Evolutionary conservation across 352 stramenopile genomes (phyloP), one percentile per base, ranked within the genome.

Genomic region (Phytophthora syringae): DNA sequence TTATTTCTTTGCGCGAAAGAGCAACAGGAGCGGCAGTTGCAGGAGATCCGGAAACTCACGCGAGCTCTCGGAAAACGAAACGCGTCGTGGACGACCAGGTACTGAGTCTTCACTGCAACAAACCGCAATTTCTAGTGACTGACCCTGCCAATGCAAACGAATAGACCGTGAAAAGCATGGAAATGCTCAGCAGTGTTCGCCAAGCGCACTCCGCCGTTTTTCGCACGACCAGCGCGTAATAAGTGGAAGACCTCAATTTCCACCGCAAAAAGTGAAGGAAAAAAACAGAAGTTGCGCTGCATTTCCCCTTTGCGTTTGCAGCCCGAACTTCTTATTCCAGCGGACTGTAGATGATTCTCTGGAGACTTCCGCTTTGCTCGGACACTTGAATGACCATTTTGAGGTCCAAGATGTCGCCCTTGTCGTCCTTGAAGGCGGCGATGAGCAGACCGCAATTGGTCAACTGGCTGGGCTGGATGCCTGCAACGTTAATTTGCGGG

Each of bases 311-410:
- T n/a, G n/a, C n/a, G n/a, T n/a, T n/a, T n/a, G n/a, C n/a, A n/a
- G n/a, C n/a, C n/a, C 45, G n/a, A 18, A 9, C n/a, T 67, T 30
- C 37, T 52, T 89, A 96, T 76, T 96, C 86, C 40, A 97, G 63
- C 11, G 89, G 89, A 55, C 85, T 95, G 74, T 95, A 97, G 60
- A 97, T 87, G 68, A 95, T 97, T 30, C 89, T 74, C 61, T 94
- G 87, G 2, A 95, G 69, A 20, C 54, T 66, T 54, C 70, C 85
- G 59, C 77, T 74, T 69, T 94, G 86, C 52, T 93, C 73, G 7
- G 86, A 94, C 34, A 97, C 89, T 70, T 97, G 87, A 44, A 94
- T 80, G 52, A 97, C 89, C 86, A 95, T 94, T 61, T 95, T 95
- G 40, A 97, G 72, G 50, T 93, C 85, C 50, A 94, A 71, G 60